Base-by-base conservation (phyloP, 257 asterid species). In the Phtheirospermum japonicum region DNA sequence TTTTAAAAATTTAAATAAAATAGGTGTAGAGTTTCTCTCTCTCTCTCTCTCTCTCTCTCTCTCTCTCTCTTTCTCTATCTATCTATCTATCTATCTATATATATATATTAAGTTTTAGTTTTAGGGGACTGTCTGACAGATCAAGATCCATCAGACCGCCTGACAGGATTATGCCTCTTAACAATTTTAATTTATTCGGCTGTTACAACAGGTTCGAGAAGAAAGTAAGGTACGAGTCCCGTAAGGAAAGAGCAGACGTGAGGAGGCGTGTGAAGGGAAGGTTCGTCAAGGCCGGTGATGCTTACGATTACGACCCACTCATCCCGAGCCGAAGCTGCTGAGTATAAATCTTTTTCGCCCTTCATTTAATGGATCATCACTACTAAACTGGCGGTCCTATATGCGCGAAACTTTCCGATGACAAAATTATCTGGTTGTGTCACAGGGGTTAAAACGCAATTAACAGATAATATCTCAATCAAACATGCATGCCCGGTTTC, bases 191-290 rank as follows among this genome's bases (percentile, higher is more conserved):
- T 28, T 51, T 43, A 45, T 46, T 13, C 11, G 14, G 45, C 31
- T 12, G 46, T 65, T 6, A 36, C 58, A 53, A 48, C 11, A 93
- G 97, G 56, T 89, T 93, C 34, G 95, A 89, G 66, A 93, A 93
- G 89, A 88, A 80, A 74, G 97, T 93, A 57, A 83, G 99, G 71
- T 93, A 89, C 26, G 96, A 60, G 34, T 86, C 96, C 43, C 97
- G 96, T 69, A 93, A 93, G 85, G 94, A 88, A 54, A 87, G 97
- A 79, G 99, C 99, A 67, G 99, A 93, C 62, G 89, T 87, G 51
- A 80, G 99, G 74, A 85, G 65, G 70, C 99, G 97, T 66, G 99
- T 89, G 23, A 93, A 93, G 77, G 96, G 99, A 34, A 91, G 99
- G 7, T 93, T 93, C 68, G 84, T 93, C 65, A 93, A 93, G 93